Evolutionary conservation across 129 eudicot species (phyloP).

Genomic region (sunflower (Helianthus annuus)): HanXRQr2.0-SUNRISE NC_035445.2:164033765-164034264

Average conservation of each 20-base stretch:
- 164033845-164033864: slow-evolving; percentile 38
- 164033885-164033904: slow-evolving; percentile 28
- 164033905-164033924: slow-evolving; percentile 20
- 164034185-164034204: too few relatives aligned
- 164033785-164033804: slow-evolving; percentile 27
- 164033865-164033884: slow-evolving; percentile 32
- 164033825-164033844: slow-evolving; percentile 35
- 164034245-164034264: too few relatives aligned
- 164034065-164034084: slow-evolving; percentile 30
- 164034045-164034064: slow-evolving; percentile 32
- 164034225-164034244: too few relatives aligned
- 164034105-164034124: too few relatives aligned
- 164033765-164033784: slow-evolving; percentile 31
- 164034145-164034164: too few relatives aligned
- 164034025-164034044: slow-evolving; percentile 30
- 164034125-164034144: too few relatives aligned
- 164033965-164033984: slow-evolving; percentile 40
- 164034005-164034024: slow-evolving; percentile 16
- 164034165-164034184: too few relatives aligned
- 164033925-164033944: slow-evolving; percentile 30
- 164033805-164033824: slow-evolving; percentile 40
- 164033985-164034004: slow-evolving; percentile 21
- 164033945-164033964: slow-evolving; percentile 37
- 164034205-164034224: too few relatives aligned
- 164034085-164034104: too few relatives aligned